phyloP scores from a whole-genome alignment of 768 basidiomycete species.

The Hemileccinum impolitum region DNA sequence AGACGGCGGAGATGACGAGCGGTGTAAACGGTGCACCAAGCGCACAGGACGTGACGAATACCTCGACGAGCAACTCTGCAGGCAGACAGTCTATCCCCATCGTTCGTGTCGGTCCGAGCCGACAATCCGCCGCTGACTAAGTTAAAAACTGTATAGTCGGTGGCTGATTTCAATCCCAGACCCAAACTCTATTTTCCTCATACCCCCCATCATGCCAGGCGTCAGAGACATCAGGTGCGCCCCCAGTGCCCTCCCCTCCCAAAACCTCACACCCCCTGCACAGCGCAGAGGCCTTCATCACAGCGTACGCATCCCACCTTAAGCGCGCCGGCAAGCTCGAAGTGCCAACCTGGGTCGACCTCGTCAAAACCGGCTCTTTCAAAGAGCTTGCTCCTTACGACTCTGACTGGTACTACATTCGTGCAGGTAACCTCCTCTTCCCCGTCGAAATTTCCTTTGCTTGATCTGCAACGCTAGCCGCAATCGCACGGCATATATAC shows the following conservation, averaged over 20 bases:
- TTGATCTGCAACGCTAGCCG: slow-evolving; percentile 49
- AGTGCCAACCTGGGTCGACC: slow-evolving; percentile 96
- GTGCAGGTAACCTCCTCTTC: slow-evolving; percentile 70
- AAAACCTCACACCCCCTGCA: neutral
- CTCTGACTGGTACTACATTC: slow-evolving; percentile 99
- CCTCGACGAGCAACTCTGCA: slow-evolving; percentile 58
- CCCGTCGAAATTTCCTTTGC: neutral
- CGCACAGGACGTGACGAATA: slow-evolving; percentile 46
- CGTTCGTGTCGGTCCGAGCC: neutral
- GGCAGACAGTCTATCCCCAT: slow-evolving; percentile 40
- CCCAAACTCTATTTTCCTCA: slow-evolving; percentile 38
- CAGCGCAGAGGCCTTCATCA: slow-evolving; percentile 92
- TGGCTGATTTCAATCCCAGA: slow-evolving; percentile 36
- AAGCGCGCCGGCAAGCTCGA: slow-evolving; percentile 99
- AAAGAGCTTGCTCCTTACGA: slow-evolving; percentile 99
- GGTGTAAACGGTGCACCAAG: slow-evolving; percentile 46
- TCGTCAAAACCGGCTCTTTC: slow-evolving; percentile 96
- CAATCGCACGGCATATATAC: slow-evolving; percentile 98
- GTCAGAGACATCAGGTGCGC: slow-evolving; percentile 75
- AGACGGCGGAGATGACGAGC: slow-evolving; percentile 51
- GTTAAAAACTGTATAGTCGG: slow-evolving; percentile 39
- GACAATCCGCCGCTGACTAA: slow-evolving; percentile 36
- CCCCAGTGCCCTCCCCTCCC: neutral
- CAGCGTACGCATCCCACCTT: slow-evolving; percentile 91
- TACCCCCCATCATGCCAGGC: slow-evolving; percentile 64